Evolutionary conservation across 75 land plant genomes (phyloP), one percentile per base, ranked within the genome.

Genomic region (Ceratopteris richardii): DNA sequence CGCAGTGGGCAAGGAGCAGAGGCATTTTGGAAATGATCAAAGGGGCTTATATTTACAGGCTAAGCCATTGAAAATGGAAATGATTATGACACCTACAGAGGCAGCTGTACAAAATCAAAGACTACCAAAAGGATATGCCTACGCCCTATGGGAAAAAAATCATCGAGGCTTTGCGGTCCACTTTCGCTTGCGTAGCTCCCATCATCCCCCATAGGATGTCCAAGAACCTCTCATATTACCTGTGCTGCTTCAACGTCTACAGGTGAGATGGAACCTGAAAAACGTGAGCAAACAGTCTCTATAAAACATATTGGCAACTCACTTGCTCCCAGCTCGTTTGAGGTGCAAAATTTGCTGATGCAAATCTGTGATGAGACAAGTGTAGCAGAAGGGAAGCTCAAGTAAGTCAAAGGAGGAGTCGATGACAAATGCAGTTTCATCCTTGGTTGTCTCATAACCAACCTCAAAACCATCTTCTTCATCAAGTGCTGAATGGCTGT

Each of bases 11-110:
- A 46, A 46, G 48, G 48, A 20, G 4, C 48, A 46, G 48, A 46
- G 17, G 48, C 5, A 17, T 2, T 17, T 20, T 2, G 21, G 48
- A 20, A 46, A 20, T 2, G 14, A 46, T 17, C 48, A 20, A 14
- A 46, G 17, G 48, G 48, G 5, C 26, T 7, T 54, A 9, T 12
- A 36, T 19, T 40, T 77, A 79, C 72, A 61, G 21, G 52, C 60
- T 0, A 84, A 83, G 42, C 77, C 79, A 6, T 67, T 87, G 42
- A 76, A 79, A 36, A 80, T 77, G 44, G 93, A 92, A 74, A 50
- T 85, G 56, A 64, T 88, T 5, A 92, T 92, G 93, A 92, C 97
- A 13, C 86, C 97, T n/a, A 80, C 74, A 36, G 82, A 92, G 71
- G 97, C 93, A 25, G 73, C 89, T 19, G 61, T 80, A 67, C 80